Evolutionary conservation across 2,329 filamentous ascomycete species (phyloP).

Genomic region (Fusarium sulawesiense): DNA sequence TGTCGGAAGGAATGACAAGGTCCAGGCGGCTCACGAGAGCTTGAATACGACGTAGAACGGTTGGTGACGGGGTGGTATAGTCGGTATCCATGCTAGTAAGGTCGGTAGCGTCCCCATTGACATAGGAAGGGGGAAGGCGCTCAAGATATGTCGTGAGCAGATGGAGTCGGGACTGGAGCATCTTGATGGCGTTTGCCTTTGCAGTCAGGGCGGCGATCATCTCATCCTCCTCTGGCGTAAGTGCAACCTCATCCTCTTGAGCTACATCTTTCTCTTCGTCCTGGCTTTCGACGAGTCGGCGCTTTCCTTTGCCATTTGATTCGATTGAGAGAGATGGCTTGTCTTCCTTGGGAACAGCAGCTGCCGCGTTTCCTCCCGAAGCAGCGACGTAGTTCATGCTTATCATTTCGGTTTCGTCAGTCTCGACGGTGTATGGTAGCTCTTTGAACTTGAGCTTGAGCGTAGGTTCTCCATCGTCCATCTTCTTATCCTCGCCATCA

Average conservation of each 20-base stretch:
- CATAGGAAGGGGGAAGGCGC: constrained; percentile 73
- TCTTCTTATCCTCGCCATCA: constrained; percentile 74
- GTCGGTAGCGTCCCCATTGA: constrained; percentile 61
- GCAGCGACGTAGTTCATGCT: constrained; percentile 92
- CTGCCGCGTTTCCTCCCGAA: constrained; percentile 80
- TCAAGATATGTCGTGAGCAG: constrained; percentile 82
- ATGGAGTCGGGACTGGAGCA: constrained; percentile 82
- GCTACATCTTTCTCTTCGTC: constrained; percentile 44
- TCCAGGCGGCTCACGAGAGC: constrained; percentile 85
- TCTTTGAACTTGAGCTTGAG: constrained; percentile 81
- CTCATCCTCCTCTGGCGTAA: constrained; percentile 71
- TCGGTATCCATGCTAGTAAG: constrained; percentile 50
- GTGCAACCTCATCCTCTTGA: constrained; percentile 54
- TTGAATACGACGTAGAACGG: constrained; percentile 87
- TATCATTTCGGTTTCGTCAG: constrained; percentile 97
- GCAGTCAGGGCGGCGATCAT: constrained; percentile 77
- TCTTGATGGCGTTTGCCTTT: constrained; percentile 93
- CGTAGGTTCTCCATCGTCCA: constrained; percentile 71
- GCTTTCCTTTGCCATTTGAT: constrained; percentile 65
- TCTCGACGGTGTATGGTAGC: constrained; percentile 88
- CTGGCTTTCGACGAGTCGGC: constrained; percentile 52
- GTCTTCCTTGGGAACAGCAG: constrained; percentile 64
- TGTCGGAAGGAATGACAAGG: constrained; percentile 79
- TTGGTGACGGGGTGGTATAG: constrained; percentile 67
- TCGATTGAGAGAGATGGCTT: constrained; percentile 57